A percentile compares a stretch with the other conserved stretches of the same genome.
phyloP scores from a whole-genome alignment of 176 grass and related monocot species.

The Carex pumila region DNA sequence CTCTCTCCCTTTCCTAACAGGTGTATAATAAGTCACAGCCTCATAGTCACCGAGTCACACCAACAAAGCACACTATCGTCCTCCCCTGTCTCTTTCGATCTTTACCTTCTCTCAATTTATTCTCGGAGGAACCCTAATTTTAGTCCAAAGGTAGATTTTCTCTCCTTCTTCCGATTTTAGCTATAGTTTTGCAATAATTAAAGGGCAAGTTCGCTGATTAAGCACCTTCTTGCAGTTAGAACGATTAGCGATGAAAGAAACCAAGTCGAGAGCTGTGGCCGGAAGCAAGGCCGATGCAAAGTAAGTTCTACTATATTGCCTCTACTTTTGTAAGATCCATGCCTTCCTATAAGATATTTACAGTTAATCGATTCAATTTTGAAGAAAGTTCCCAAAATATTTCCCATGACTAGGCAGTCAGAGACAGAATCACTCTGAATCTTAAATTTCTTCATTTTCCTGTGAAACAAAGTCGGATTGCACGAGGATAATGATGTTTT shows the following conservation, averaged over 20 bases:
- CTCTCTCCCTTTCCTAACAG: neutral
- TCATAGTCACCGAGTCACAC: neutral
- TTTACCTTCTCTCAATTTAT: neutral
- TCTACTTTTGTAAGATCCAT: neutral
- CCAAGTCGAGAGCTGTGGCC: constrained; percentile 5
- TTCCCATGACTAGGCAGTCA: neutral
- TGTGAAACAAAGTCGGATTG: neutral
- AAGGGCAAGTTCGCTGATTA: neutral
- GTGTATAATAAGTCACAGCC: neutral
- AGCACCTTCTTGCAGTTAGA: neutral
- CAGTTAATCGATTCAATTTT: neutral
- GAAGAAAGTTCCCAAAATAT: neutral
- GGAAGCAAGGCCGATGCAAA: constrained; percentile 17
- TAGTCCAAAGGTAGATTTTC: neutral
- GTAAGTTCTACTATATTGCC: neutral
- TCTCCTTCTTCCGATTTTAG: neutral
- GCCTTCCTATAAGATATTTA: neutral
- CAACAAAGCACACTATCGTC: neutral
- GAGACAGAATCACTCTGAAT: neutral
- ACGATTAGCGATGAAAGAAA: constrained; percentile 23
- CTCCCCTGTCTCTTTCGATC: neutral
- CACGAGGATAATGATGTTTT: neutral
- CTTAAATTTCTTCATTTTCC: neutral
- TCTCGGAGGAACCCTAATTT: neutral
- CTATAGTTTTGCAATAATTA: neutral